Evolutionary conservation across 805 yeast genomes (phyloP).

Genomic region (Sugiyamaella smithiae): DNA sequence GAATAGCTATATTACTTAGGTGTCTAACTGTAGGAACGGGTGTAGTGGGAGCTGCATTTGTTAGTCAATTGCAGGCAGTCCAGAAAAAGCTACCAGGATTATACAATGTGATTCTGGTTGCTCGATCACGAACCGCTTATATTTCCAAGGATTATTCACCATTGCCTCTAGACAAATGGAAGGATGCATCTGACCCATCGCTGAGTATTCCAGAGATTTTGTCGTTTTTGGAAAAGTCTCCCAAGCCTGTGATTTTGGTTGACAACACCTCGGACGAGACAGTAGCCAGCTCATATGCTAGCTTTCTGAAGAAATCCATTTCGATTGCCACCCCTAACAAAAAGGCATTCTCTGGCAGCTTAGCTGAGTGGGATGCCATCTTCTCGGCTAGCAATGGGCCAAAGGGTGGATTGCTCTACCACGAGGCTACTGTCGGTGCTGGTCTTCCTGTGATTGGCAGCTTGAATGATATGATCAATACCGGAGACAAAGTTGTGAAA

Average conservation of each 20-base stretch:
- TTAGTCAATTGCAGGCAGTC: slow-evolving; percentile 69
- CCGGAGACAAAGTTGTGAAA: slow-evolving; percentile 89
- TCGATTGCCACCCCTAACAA: slow-evolving; percentile 98
- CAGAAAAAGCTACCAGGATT: slow-evolving; percentile 48
- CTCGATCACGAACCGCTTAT: slow-evolving; percentile 69
- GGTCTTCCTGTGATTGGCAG: slow-evolving; percentile 93
- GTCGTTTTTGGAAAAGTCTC: slow-evolving; percentile 60
- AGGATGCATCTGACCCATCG: slow-evolving; percentile 46
- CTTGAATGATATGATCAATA: slow-evolving; percentile 78
- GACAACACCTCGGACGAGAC: slow-evolving; percentile 90
- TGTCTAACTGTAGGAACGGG: slow-evolving; percentile 60
- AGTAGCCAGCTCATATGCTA: slow-evolving; percentile 75
- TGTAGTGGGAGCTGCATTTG: slow-evolving; percentile 90
- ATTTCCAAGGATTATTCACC: slow-evolving; percentile 69
- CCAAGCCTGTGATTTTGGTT: slow-evolving; percentile 74
- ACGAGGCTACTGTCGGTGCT: slow-evolving; percentile 98
- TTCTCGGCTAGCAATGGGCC: slow-evolving; percentile 53
- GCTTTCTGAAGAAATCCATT: slow-evolving; percentile 69
- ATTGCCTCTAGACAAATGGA: slow-evolving; percentile 60
- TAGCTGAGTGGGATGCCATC: slow-evolving; percentile 72
- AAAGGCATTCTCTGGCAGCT: slow-evolving; percentile 86
- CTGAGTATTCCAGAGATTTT: slow-evolving; percentile 58
- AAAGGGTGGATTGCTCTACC: slow-evolving; percentile 76
- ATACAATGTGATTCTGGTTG: slow-evolving; percentile 76
- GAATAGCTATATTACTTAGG: slow-evolving; percentile 12